phyloP scores from a whole-genome alignment of 2,329 filamentous ascomycete species.

The Fusarium sororula region DNA sequence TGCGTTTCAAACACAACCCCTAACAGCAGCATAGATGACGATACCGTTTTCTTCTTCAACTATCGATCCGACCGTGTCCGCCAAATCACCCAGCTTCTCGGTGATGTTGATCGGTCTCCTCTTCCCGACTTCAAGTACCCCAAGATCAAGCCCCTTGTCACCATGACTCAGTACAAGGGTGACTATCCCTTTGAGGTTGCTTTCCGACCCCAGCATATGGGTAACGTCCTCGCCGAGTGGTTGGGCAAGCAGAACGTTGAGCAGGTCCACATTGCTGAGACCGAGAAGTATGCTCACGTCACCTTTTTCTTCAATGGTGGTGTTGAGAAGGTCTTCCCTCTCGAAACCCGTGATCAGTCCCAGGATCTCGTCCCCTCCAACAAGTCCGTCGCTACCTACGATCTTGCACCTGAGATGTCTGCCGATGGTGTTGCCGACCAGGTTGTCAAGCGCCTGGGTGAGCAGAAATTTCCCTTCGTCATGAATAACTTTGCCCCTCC shows the following conservation, averaged over 20 bases:
- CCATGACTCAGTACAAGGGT: constrained; percentile 98
- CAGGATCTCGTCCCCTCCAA: constrained; percentile 86
- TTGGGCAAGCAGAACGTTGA: constrained; percentile 87
- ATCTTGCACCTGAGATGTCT: constrained; percentile 95
- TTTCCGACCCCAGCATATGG: constrained; percentile 95
- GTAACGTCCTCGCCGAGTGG: constrained; percentile 98
- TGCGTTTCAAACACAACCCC: not conserved
- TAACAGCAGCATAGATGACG: constrained; percentile 69
- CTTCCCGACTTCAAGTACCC: constrained; percentile 93
- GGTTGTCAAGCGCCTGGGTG: constrained; percentile 84
- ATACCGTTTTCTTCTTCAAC: constrained; percentile 99
- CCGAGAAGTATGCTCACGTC: constrained; percentile 99
- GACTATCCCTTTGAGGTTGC: constrained; percentile 93
- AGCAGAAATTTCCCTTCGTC: constrained; percentile 91
- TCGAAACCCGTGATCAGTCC: constrained; percentile 87
- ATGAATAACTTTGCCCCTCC: constrained; percentile 99
- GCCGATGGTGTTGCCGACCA: constrained; percentile 89
- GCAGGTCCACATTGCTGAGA: constrained; percentile 97
- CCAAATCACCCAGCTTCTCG: constrained; percentile 94
- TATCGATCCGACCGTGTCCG: constrained; percentile 98
- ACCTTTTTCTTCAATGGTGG: constrained; percentile 99
- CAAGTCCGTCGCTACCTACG: constrained; percentile 90
- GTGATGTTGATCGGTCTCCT: constrained; percentile 90
- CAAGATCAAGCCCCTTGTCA: constrained; percentile 83
- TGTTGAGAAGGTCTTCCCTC: constrained; percentile 93